Conservation (phyloP, 129 eudicot genomes). For the Pulicaria dysenterica region DNA sequence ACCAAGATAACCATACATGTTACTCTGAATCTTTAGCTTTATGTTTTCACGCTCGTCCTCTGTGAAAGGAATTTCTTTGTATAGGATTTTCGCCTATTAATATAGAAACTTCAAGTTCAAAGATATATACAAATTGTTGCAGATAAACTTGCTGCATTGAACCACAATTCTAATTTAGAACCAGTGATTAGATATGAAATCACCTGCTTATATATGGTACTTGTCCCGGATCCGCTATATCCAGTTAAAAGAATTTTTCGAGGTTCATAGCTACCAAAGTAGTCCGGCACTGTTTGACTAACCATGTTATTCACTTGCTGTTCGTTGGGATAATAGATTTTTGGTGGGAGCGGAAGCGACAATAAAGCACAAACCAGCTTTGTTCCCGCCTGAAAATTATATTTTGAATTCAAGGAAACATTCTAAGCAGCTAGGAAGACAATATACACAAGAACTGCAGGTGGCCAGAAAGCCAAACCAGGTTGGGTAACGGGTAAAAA, state of each 20-base stretch:
- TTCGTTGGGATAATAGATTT: conserved; percentile 49
- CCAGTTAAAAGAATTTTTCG: conserved; percentile 89
- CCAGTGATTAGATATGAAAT: background rate
- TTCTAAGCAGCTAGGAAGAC: too few relatives aligned
- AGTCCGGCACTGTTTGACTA: conserved; percentile 60
- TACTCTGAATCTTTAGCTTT: conserved; percentile 73
- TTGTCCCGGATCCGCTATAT: conserved; percentile 87
- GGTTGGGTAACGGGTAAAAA: too few relatives aligned
- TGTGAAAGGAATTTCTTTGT: conserved; percentile 74
- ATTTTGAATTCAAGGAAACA: too few relatives aligned
- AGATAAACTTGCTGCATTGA: background rate
- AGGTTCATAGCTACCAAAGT: conserved; percentile 58
- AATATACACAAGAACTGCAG: too few relatives aligned
- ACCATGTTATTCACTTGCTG: conserved; percentile 57
- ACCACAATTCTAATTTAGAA: conserved; percentile 3
- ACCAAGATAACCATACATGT: conserved; percentile 83
- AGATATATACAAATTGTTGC: too few relatives aligned
- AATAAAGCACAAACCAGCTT: conserved; percentile 91
- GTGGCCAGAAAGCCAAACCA: too few relatives aligned
- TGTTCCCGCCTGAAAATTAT: conserved; percentile 74
- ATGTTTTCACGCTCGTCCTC: conserved; percentile 87
- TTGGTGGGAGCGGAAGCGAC: conserved; percentile 95
- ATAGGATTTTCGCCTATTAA: conserved; percentile 80
- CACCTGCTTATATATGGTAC: conserved; percentile 97
- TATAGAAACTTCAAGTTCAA: background rate